Base-by-base conservation (phyloP, 345 rosid genomes). In the Triadica sebifera region DNA sequence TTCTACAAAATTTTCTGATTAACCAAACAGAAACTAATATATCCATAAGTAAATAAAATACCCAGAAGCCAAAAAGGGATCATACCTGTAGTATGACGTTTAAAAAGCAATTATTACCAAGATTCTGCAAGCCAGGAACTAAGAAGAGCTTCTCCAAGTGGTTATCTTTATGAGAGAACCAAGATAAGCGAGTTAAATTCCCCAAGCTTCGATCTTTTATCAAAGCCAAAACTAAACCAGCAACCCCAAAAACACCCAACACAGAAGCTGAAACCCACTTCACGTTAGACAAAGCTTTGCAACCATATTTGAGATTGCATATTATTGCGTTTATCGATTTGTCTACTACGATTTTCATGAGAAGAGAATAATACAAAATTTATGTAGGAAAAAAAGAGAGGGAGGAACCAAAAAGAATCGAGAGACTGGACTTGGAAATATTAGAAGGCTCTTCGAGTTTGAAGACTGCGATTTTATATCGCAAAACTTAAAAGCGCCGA, bases 81-180 rank as follows among this genome's bases (percentile, higher is more conserved):
- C 52, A 58, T 70, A 94, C 98, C 97, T 92, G 98, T 58, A 94
- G 80, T 39, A 92, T 83, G 24, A 87, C 97, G 76, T 92, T 94
- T 75, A 92, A 82, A 78, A 92, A 94, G 81, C 97, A 92, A 70
- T 90, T 92, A 70, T 88, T 92, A 5, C 95, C 97, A 25, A 84
- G 90, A 83, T 94, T 94, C 73, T 82, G 89, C 78, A 92, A 79
- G 17, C 97, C 98, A 46, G 97, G 97, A 2, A 91, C 89, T 22
- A 86, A 73, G 69, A 64, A 60, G 11, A 53, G n/a, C 73, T 85
- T 78, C 45, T 85, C 83, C 19, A 49, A 51, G 55, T 51, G 56
- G 56, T 63, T 45, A 49, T 72, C 77, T 71, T 46, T 75, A 62
- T 56, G 41, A 38, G 84, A 19, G 12, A 86, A 78, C 84, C 85